Conservation (phyloP, 2,329 filamentous ascomycete genomes). For the Juglanconis oblonga region DNA sequence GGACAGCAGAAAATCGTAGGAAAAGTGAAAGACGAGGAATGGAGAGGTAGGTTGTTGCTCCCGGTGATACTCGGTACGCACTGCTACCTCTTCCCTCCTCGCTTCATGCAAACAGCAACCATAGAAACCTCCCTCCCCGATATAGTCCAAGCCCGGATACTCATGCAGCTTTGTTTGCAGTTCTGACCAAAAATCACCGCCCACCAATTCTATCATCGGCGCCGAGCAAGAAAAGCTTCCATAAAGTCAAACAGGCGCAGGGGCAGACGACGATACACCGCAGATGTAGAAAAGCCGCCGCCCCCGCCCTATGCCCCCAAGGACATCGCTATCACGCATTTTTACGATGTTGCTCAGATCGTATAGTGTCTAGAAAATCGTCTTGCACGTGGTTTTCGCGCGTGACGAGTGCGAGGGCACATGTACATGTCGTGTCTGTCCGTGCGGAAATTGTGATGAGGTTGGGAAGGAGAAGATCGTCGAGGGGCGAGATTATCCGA, state of each 20-base stretch:
- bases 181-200: conserved; percentile 10
- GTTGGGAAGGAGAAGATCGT: neutral
- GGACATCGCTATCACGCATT: neutral
- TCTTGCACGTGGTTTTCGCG: neutral
- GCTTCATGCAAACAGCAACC: conserved; percentile 3
- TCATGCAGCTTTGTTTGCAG: conserved; percentile 13
- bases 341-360: neutral
- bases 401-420: neutral
- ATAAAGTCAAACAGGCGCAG: conserved; percentile 1
- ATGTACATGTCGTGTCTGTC: neutral
- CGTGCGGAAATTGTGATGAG: neutral
- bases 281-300: neutral
- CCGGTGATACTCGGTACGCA: conserved; percentile 8
- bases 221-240: conserved; percentile 9
- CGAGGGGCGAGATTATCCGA: neutral
- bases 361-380: neutral
- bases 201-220: conserved; percentile 13
- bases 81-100: neutral
- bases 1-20: neutral
- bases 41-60: conserved; percentile 10
- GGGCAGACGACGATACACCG: neutral
- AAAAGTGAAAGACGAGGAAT: neutral
- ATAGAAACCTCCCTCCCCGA: neutral
- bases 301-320: conserved; percentile 1
- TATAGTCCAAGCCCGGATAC: neutral